These are phyloP conservation scores for Xylaria telfairii DNA, from an alignment of 495 filamentous ascomycete species.

Conservation along the genomic window DNA sequence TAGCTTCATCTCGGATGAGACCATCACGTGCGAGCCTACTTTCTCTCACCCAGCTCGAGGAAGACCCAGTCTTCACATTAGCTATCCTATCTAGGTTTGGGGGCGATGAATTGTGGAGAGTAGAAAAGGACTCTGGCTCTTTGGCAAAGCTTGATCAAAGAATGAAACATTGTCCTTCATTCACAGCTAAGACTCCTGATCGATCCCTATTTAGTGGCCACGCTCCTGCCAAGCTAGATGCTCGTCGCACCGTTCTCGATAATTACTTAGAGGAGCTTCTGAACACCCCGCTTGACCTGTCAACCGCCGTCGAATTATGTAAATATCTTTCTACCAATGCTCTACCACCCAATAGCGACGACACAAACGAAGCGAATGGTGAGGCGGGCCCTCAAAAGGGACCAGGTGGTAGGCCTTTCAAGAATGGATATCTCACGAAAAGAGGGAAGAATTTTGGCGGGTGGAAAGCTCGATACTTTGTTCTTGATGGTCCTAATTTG, in stretches of 20 bases:
- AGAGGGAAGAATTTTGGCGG: slow-evolving; percentile 97
- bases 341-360: slow-evolving; percentile 76
- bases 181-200: slow-evolving; percentile 78
- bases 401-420: slow-evolving; percentile 70
- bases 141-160: slow-evolving; percentile 82
- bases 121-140: slow-evolving; percentile 87
- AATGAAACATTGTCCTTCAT: slow-evolving; percentile 70
- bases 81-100: slow-evolving; percentile 81
- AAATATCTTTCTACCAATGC: slow-evolving; percentile 87
- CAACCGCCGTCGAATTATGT: slow-evolving; percentile 81
- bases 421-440: slow-evolving; percentile 94
- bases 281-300: slow-evolving; percentile 79
- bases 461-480: slow-evolving; percentile 97
- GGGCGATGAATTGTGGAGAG: slow-evolving; percentile 84
- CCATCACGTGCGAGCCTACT: slow-evolving; percentile 86
- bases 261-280: slow-evolving; percentile 83
- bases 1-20: slow-evolving; percentile 90
- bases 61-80: slow-evolving; percentile 93
- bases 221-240: slow-evolving; percentile 92
- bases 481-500: slow-evolving; percentile 86
- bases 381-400: slow-evolving; percentile 53
- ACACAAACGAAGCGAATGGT: slow-evolving; percentile 52
- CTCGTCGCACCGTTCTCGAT: slow-evolving; percentile 80
- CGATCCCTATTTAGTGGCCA: slow-evolving; percentile 87
- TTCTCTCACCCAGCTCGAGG: slow-evolving; percentile 71